These are phyloP conservation scores for Fusarium equiseti DNA, from an alignment of 2,329 filamentous ascomycete genomes.

Conservation along the genomic window DNA sequence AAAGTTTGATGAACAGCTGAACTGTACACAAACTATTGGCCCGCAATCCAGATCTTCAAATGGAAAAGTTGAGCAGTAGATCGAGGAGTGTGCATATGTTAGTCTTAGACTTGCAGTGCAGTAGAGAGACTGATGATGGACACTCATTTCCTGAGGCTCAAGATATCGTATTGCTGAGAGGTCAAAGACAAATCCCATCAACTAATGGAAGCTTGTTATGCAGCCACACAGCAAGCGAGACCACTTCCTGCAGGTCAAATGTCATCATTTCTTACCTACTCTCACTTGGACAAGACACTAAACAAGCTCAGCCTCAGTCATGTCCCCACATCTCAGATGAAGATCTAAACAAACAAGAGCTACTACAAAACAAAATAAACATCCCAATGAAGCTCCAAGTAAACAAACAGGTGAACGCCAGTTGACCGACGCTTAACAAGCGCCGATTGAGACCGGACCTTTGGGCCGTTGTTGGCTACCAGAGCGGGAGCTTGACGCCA, in stretches of 20 bases:
- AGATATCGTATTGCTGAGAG: slow-evolving; percentile 3
- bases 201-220: slow-evolving; percentile 29
- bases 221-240: slow-evolving; percentile 37
- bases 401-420: slow-evolving; percentile 19
- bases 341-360: slow-evolving; percentile 24
- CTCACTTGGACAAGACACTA: neutral
- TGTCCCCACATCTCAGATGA: slow-evolving; percentile 14
- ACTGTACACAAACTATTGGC: slow-evolving; percentile 1
- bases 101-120: slow-evolving; percentile 15
- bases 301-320: slow-evolving; percentile 4
- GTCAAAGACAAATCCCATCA: slow-evolving; percentile 9
- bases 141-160: slow-evolving; percentile 27
- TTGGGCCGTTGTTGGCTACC: neutral
- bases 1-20: slow-evolving; percentile 7
- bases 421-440: neutral
- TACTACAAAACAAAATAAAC: slow-evolving; percentile 14
- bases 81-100: slow-evolving; percentile 24
- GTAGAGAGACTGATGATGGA: neutral
- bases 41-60: neutral
- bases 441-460: neutral
- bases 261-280: slow-evolving; percentile 7
- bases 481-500: slow-evolving; percentile 15
- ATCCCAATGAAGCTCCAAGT: slow-evolving; percentile 4
- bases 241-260: slow-evolving; percentile 25
- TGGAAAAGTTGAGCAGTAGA: neutral